Evolutionary conservation across 345 rosid genomes (phyloP), one percentile per base, ranked within the genome.

Genomic region (Populus deltoides): DNA sequence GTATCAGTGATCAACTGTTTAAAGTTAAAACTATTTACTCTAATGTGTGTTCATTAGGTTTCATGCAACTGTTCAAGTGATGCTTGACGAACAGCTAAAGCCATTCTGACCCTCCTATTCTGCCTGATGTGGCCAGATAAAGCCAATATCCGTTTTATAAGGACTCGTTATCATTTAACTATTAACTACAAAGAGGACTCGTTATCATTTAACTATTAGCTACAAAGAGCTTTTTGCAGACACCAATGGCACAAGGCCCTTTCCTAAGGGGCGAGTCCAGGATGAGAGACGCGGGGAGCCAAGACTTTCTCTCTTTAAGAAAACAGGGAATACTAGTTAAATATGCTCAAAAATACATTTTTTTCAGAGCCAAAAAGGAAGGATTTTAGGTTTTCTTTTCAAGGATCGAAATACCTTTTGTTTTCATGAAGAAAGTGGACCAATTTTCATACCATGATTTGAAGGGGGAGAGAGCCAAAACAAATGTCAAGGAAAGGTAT

Each of bases 61-160:
- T 51, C 24, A 22, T 43, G 16, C 17, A 41, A 41, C 45, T 41
- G 45, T 10, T 9, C 45, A 36, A 49, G 66, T 59, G 71, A 73
- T 81, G 16, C 81, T 74, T 63, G 81, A 51, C 81, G 74, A 74
- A 59, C 70, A 78, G 76, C 63, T 62, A 78, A 70, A 39, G 73
- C 68, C 83, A 81, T 55, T 18, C n/a, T 80, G 78, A 29, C 69
- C 82, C 75, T 35, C 47, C 45, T 59, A 36, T 47, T 71, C 76
- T 75, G 72, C 83, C 25, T 70, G 68, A n/a, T 70, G 83, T 24
- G 67, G 66, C 55, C 66, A n/a, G 18, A 70, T 68, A 66, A 59
- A 43, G 74, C 24, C 61, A 57, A 7, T 16, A 13, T 39, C 25
- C 25, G 31, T 70, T 61, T 55, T 47, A 49, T 2, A 66, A 72